Evolutionary conservation across 306 rosid genomes (phyloP), one percentile per base, ranked within the genome.

Genomic region (Citrullus colocynthis): DNA sequence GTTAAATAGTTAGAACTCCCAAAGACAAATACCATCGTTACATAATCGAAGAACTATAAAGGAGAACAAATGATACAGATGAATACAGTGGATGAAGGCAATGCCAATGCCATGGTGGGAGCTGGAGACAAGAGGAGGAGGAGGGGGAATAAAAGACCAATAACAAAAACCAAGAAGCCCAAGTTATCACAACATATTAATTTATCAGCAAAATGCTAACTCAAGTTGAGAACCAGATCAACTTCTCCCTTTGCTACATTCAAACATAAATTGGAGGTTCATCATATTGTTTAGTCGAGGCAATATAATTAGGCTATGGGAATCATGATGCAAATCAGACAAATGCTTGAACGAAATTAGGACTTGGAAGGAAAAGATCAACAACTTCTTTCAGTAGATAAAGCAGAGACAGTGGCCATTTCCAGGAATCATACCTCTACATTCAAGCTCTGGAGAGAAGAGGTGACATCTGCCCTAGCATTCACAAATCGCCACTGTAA

Each of bases 401-500:
- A 16, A 49, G 37, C 42, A 16, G 39, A 21, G 58, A 44, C 18
- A 36, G 32, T 41, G 70, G 7, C 48, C 45, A 45, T 36, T 80
- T 79, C 13, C 63, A 72, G 56, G 62, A 86, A 73, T 9, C 71
- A 77, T 79, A 96, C 99, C 98, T 96, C 99, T 17, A 96, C 90
- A 85, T 87, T 96, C 82, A 85, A 71, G 75, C 65, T 87, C 87
- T 87, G 99, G 37, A 81, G 82, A 78, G 88, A 85, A 61, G 88
- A 88, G 14, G 94, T 57, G 84, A 85, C 77, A 82, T 85, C 88
- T 64, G 89, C 90, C 80, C 89, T 91, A 56, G 97, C 97, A 78
- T 96, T 92, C 20, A 85, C 89, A 30, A 92, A 91, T 58, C 97
- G 91, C 97, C 97, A 92, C 82, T 96, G 99, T 83, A 96, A 69